A percentile compares a stretch with the other conserved stretches of the same genome.
These are phyloP conservation scores for Nannizziopsis barbatae DNA, from an alignment of 2,329 filamentous ascomycete species.

Conservation along the genomic window DNA sequence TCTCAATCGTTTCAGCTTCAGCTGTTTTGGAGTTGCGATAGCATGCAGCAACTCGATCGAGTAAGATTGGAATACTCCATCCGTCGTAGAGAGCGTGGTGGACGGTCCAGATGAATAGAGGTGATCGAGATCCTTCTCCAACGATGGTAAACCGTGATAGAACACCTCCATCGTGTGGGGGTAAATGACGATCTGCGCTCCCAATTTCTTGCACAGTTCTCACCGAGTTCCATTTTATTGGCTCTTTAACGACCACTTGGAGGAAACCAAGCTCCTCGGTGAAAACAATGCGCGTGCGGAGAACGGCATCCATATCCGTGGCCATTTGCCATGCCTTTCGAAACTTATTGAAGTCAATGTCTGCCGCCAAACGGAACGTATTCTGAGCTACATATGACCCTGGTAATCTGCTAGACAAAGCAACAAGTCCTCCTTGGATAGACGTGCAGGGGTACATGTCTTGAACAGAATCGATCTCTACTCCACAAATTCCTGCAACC, in stretches of 20 bases:
- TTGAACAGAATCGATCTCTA: slow-evolving; percentile 22
- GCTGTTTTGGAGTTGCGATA: slow-evolving; percentile 12
- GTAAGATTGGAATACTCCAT: slow-evolving; percentile 19
- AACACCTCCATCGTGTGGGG: slow-evolving; percentile 23
- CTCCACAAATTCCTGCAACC: slow-evolving; percentile 16
- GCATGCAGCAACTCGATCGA: slow-evolving; percentile 14
- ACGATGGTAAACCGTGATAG: slow-evolving; percentile 21
- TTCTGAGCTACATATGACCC: slow-evolving; percentile 35
- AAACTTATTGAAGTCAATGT: slow-evolving; percentile 28
- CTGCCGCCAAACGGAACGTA: slow-evolving; percentile 22
- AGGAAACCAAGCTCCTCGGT: slow-evolving; percentile 20
- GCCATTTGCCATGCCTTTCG: slow-evolving; percentile 31
- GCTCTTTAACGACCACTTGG: slow-evolving; percentile 22
- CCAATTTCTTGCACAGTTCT: slow-evolving; percentile 11
- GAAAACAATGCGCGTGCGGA: slow-evolving; percentile 32
- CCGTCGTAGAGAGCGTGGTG: slow-evolving; percentile 38
- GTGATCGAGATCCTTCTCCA: slow-evolving; percentile 8
- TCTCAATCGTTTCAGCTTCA: not conserved
- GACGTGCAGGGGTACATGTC: slow-evolving; percentile 35
- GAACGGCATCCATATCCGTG: slow-evolving; percentile 27
- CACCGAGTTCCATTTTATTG: slow-evolving; percentile 17
- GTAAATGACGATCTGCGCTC: slow-evolving; percentile 12
- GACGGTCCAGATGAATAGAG: slow-evolving; percentile 31
- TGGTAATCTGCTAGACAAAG: slow-evolving; percentile 28
- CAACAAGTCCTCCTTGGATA: slow-evolving; percentile 34